A percentile compares a stretch with the other conserved stretches of the same genome.
Conservation (phyloP, 768 basidiomycete species). For the Trametes punicea region DNA sequence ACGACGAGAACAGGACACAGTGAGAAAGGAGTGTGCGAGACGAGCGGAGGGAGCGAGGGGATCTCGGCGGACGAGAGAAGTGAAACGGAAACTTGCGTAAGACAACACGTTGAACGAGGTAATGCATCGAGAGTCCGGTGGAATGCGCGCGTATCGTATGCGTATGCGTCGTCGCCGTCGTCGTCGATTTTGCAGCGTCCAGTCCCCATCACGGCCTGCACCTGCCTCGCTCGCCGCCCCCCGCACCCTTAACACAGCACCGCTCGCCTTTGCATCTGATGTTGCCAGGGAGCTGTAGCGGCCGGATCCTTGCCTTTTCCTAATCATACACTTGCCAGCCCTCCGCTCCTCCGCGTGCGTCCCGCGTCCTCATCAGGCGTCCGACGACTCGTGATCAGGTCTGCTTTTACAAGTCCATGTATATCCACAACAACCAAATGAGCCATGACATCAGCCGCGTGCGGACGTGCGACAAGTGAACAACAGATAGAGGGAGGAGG, state of each 20-base stretch:
- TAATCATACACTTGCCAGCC: conserved; percentile 12
- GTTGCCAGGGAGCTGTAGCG: not conserved
- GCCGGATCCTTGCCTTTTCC: not conserved
- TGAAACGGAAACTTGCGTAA: conserved; percentile 6
- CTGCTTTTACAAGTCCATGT: conserved; percentile 20
- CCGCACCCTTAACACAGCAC: not conserved
- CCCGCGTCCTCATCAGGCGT: conserved; percentile 9
- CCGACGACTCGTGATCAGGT: conserved; percentile 7
- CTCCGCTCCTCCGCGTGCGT: conserved; percentile 2
- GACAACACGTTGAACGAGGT: conserved; percentile 15
- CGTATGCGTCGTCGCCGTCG: conserved; percentile 10
- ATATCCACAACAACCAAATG: conserved; percentile 17
- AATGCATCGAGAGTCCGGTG: conserved; percentile 14
- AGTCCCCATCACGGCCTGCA: not conserved
- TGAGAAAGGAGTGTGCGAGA: not conserved
- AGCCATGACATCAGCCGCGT: conserved; percentile 13
- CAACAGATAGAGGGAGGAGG: conserved; percentile 19
- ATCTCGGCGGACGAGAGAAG: not conserved
- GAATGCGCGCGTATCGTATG: conserved; percentile 12
- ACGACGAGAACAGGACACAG: not conserved
- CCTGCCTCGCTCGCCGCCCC: not conserved
- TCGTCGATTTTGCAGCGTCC: conserved; percentile 15
- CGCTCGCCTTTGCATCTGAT: not conserved
- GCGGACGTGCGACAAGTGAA: conserved; percentile 4
- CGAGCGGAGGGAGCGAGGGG: not conserved